Evolutionary conservation across 768 basidiomycete genomes (phyloP).

Genomic region (Lyophyllum semitale): DNA sequence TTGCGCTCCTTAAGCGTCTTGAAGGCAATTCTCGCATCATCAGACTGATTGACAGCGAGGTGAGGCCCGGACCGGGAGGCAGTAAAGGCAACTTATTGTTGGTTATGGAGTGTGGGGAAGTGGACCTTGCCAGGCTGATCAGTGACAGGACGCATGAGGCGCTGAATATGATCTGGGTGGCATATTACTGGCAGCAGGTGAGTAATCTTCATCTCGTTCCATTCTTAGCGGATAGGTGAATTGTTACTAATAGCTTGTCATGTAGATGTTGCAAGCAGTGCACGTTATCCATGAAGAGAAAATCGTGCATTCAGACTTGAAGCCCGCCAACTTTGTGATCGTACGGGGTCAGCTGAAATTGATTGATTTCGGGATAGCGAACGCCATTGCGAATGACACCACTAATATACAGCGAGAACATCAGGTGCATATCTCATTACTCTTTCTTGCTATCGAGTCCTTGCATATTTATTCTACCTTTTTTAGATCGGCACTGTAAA

Average conservation of each 20-base stretch:
- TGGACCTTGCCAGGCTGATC: slow-evolving; percentile 84
- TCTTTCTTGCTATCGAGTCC: slow-evolving; percentile 1
- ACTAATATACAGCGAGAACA: slow-evolving; percentile 97
- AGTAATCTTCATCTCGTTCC: slow-evolving; percentile 14
- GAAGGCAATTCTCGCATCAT: slow-evolving; percentile 93
- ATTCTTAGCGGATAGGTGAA: not conserved
- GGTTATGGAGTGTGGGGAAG: slow-evolving; percentile 97
- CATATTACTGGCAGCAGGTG: slow-evolving; percentile 97
- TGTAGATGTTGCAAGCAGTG: slow-evolving; percentile 97
- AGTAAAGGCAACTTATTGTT: slow-evolving; percentile 77
- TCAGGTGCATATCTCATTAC: slow-evolving; percentile 54
- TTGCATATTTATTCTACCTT: slow-evolving; percentile 3
- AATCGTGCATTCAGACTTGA: slow-evolving; percentile 97
- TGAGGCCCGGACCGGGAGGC: slow-evolving; percentile 69
- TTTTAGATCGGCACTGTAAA: slow-evolving; percentile 91
- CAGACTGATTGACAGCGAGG: slow-evolving; percentile 86
- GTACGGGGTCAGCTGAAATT: slow-evolving; percentile 94
- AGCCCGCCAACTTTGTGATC: slow-evolving; percentile 97
- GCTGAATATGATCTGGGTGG: slow-evolving; percentile 91
- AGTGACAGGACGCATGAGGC: slow-evolving; percentile 83
- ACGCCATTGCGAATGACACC: slow-evolving; percentile 97
- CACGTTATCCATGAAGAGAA: slow-evolving; percentile 98
- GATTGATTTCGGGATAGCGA: slow-evolving; percentile 99
- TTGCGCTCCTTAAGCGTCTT: slow-evolving; percentile 89
- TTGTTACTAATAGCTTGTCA: not conserved